These are phyloP conservation scores for Handroanthus guayacan DNA, from an alignment of 257 asterid genomes.

Conservation along the genomic window DNA sequence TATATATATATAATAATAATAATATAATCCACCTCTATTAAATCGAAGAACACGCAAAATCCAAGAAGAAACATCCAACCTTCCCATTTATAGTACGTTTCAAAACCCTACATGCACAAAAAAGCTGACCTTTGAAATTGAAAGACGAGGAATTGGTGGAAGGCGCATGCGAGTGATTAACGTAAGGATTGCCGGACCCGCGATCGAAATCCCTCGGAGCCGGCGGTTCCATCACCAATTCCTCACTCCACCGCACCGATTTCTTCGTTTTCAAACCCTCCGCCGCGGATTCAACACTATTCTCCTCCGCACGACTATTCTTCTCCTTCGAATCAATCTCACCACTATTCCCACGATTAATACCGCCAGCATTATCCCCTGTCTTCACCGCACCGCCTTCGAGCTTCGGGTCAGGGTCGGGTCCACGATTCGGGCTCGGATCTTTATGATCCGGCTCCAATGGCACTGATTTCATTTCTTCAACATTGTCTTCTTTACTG, in stretches of 20 bases:
- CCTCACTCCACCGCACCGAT: constrained; percentile 85
- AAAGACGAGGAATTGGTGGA: constrained; percentile 57
- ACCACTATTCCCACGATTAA: constrained; percentile 17
- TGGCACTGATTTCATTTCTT: constrained; percentile 48
- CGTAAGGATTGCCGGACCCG: constrained; percentile 72
- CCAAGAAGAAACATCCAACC: constrained; percentile 38
- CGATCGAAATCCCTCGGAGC: constrained; percentile 53
- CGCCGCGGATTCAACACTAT: constrained; percentile 39
- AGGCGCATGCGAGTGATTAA: constrained; percentile 62
- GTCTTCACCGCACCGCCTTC: constrained; percentile 44
- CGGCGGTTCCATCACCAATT: constrained; percentile 73
- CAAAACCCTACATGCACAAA: constrained; percentile 25
- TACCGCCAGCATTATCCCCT: constrained; percentile 35
- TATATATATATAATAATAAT: no score
- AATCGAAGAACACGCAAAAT: constrained; percentile 40
- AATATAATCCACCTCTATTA: constrained; percentile 28
- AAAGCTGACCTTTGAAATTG: constrained; percentile 72
- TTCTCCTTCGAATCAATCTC: constrained; percentile 45
- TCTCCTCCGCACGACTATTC: constrained; percentile 37
- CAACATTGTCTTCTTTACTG: constrained; percentile 44
- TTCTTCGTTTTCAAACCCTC: constrained; percentile 62
- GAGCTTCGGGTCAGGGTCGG: constrained; percentile 50
- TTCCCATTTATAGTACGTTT: constrained; percentile 15
- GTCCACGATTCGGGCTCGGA: constrained; percentile 38
- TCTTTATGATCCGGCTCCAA: constrained; percentile 41